Conservation (phyloP, 2,329 filamentous ascomycete species). For the Calycina marina region DNA sequence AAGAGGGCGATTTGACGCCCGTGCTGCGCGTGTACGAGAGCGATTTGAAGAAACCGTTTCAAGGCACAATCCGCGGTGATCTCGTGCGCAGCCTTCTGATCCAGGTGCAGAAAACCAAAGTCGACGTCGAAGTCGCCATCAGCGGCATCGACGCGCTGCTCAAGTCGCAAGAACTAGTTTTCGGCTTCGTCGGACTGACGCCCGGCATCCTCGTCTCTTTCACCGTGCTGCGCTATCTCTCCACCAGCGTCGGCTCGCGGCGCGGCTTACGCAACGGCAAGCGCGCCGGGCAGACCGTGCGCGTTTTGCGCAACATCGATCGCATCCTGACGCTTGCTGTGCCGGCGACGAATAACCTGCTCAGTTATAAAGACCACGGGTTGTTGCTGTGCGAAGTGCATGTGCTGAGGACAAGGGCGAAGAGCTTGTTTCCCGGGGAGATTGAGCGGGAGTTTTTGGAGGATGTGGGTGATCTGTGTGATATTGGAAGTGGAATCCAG, state of each 20-base stretch:
- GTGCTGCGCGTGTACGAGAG: conserved; percentile 84
- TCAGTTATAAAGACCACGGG: conserved; percentile 88
- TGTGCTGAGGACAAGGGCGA: conserved; percentile 56
- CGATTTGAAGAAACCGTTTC: conserved; percentile 68
- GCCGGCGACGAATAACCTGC: conserved; percentile 56
- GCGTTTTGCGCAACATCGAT: conserved; percentile 77
- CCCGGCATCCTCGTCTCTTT: conserved; percentile 82
- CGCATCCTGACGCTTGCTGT: conserved; percentile 57
- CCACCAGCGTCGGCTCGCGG: conserved; percentile 53
- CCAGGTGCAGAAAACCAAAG: conserved; percentile 97
- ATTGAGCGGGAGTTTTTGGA: conserved; percentile 76
- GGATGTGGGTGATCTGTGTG: conserved; percentile 74
- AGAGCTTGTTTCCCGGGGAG: conserved; percentile 53
- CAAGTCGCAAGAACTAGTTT: conserved; percentile 92
- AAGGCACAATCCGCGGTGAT: conserved; percentile 73
- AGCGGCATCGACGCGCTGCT: conserved; percentile 87
- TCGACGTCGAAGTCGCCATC: conserved; percentile 92
- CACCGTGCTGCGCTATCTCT: conserved; percentile 57
- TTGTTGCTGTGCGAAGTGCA: conserved; percentile 83
- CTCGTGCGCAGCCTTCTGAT: conserved; percentile 83
- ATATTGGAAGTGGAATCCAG: conserved; percentile 61
- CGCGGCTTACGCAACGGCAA: conserved; percentile 50
- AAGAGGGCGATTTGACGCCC: conserved; percentile 83
- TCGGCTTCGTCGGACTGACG: conserved; percentile 91
- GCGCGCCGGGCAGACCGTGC: conserved; percentile 54